phyloP scores from a whole-genome alignment of 1,139 yeast genomes.

The Pichia sp. region DNA sequence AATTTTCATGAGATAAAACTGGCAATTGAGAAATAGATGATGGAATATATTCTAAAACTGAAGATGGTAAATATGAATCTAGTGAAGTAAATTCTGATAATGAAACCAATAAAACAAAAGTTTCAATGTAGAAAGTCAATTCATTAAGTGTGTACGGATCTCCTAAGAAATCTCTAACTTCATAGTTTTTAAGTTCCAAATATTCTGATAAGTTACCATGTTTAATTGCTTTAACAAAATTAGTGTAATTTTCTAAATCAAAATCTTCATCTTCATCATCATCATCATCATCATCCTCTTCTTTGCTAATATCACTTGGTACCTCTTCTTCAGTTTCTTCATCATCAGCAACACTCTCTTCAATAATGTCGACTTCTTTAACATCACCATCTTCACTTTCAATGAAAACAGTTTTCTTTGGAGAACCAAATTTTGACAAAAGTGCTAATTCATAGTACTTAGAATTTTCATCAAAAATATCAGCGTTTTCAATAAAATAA shows the following conservation, averaged over 20 bases:
- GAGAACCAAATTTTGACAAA: slow-evolving; percentile 14
- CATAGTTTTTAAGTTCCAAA: slow-evolving; percentile 35
- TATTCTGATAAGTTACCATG: slow-evolving; percentile 35
- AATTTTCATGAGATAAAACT: slow-evolving; percentile 35
- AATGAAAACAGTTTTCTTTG: slow-evolving; percentile 11
- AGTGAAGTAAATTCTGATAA: slow-evolving; percentile 38
- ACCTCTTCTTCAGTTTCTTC: slow-evolving; percentile 14
- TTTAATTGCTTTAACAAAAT: slow-evolving; percentile 21
- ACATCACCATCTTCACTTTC: slow-evolving; percentile 12
- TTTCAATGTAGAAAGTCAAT: slow-evolving; percentile 37
- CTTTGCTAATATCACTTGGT: slow-evolving; percentile 10
- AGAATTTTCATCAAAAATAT: slow-evolving; percentile 18
- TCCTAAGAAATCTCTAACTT: slow-evolving; percentile 44
- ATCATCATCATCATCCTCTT: slow-evolving; percentile 26
- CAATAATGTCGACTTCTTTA: slow-evolving; percentile 9
- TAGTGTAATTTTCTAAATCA: slow-evolving; percentile 11
- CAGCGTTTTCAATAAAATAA: slow-evolving; percentile 19
- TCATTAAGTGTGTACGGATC: slow-evolving; percentile 44
- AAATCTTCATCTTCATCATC: slow-evolving; percentile 19
- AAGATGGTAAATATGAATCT: slow-evolving; percentile 34
- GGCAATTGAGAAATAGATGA: slow-evolving; percentile 28
- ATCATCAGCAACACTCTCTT: slow-evolving; percentile 4
- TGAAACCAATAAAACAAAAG: slow-evolving; percentile 33
- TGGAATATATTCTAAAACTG: slow-evolving; percentile 23
- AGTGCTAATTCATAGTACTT: slow-evolving; percentile 24